A percentile compares a stretch with the other conserved stretches of the same genome.
phyloP scores from a whole-genome alignment of 23 red algal species.

The Chondrus crispus region DNA sequence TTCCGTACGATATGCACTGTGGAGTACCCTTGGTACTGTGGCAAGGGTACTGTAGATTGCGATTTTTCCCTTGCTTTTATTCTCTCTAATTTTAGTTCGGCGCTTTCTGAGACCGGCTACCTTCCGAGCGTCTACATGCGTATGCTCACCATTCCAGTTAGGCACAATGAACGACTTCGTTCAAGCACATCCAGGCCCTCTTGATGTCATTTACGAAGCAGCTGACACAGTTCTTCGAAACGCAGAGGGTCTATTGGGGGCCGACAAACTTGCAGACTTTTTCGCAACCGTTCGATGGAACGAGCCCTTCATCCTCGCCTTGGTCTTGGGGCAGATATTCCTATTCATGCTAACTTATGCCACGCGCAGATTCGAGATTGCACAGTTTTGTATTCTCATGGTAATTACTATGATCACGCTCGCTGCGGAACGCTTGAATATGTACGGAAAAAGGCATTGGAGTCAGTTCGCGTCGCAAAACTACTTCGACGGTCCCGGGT shows the following conservation, averaged over 20 bases:
- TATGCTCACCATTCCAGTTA: no score
- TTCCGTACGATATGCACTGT: no score
- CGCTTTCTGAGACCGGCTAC: no score
- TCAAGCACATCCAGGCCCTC: slow-evolving; percentile 22
- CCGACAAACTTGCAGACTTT: slow-evolving; percentile 30
- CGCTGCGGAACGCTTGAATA: slow-evolving; percentile 25
- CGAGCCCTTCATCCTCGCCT: slow-evolving; percentile 21
- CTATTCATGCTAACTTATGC: slow-evolving; percentile 27
- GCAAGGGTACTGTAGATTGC: no score
- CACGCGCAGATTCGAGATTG: slow-evolving; percentile 26
- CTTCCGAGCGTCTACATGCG: no score
- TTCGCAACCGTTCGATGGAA: slow-evolving; percentile 33
- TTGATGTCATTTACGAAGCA: slow-evolving; percentile 35
- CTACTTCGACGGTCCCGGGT: slow-evolving; percentile 47
- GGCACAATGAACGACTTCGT: no score
- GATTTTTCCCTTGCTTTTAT: no score
- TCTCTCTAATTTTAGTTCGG: no score
- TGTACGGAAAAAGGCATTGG: slow-evolving; percentile 17
- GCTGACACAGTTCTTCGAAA: slow-evolving; percentile 7
- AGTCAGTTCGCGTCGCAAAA: slow-evolving; percentile 43
- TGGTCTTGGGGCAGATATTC: slow-evolving; percentile 13
- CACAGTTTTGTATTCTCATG: slow-evolving; percentile 32
- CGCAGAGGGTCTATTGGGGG: neutral
- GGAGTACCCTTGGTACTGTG: no score
- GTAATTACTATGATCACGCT: slow-evolving; percentile 21